Base-by-base conservation (phyloP, 495 filamentous ascomycete genomes). In the Xanthoparmelia taractica region DNA sequence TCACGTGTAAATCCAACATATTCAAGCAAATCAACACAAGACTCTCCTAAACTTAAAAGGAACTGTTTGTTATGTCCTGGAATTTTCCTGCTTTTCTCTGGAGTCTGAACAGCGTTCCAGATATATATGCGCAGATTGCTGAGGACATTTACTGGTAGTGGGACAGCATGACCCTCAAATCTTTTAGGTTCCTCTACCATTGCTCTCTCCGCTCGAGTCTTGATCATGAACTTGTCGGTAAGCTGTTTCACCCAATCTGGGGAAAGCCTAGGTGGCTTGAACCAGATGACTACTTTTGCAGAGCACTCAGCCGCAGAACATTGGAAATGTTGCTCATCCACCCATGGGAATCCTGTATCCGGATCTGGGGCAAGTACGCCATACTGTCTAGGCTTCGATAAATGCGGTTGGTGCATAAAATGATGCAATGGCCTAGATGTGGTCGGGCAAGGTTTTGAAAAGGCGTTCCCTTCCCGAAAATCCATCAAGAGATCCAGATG, bases 51-150 rank as follows among this genome's bases (percentile, higher is more conserved):
- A 47, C 84, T 81, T 18, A 85, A 76, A 58, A 82, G 75, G 67
- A 90, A 95, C 20, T 80, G 81, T 71, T 90, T 92, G 73, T 92
- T 92, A 11, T 81, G 73, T 18, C 80, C 78, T 6, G 84, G 80
- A 60, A 93, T 89, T 27, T 73, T 67, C 70, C 83, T 84, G 41
- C 77, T 76, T 37, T 71, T 67, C 58, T 72, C 67, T 11, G 68
- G 59, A 43, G 79, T 73, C 37, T 79, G 69, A 56, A 90, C 73
- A 11, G 85, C 76, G 67, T 92, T 87, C 10, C 65, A 73, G 33
- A 92, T 70, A 68, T 91, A 92, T 54, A 75, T 75, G 33, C 78
- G 78, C 41, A 92, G 73, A 29, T 82, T 85, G 27, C 75, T 67
- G 31, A 87, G 71, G 0, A 85, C 77, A 7, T 78, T 78, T 8